A percentile compares a stretch with the other conserved stretches of the same genome.
Conservation (phyloP, 1,284 basidiomycete species). For the Ceratorhiza oryzae-sativae region DNA sequence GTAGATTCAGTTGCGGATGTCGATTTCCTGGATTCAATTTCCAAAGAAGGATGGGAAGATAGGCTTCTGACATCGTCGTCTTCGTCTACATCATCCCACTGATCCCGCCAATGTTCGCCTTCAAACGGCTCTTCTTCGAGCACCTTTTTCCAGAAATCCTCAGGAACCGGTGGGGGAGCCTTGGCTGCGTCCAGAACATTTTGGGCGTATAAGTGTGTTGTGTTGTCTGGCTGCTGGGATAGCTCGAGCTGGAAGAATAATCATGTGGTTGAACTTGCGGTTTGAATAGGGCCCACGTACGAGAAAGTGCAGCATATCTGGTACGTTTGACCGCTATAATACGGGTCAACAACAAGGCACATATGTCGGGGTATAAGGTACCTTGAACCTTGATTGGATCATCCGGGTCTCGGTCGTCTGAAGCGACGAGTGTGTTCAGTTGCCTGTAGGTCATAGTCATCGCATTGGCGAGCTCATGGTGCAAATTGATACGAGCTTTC, state of each 20-base stretch:
- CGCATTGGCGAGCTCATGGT: conserved; percentile 65
- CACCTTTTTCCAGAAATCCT: conserved; percentile 61
- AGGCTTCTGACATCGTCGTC: conserved; percentile 26
- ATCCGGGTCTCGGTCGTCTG: conserved; percentile 63
- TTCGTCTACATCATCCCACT: conserved; percentile 28
- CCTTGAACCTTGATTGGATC: conserved; percentile 64
- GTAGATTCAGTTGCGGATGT: conserved; percentile 15
- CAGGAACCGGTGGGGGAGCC: conserved; percentile 55
- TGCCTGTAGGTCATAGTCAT: conserved; percentile 59
- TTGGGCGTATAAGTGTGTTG: conserved; percentile 61
- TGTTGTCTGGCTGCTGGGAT: conserved; percentile 58
- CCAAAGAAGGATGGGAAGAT: conserved; percentile 35
- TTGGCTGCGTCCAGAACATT: conserved; percentile 57
- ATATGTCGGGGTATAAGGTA: conserved; percentile 21
- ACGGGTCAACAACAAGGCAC: conserved; percentile 26
- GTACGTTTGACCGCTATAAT: conserved; percentile 62
- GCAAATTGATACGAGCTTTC: conserved; percentile 72
- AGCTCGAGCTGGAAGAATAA: conserved; percentile 58
- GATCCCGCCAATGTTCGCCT: conserved; percentile 44
- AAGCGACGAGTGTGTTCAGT: conserved; percentile 59
- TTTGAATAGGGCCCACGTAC: conserved; percentile 53
- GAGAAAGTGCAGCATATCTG: conserved; percentile 73
- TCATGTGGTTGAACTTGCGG: background rate
- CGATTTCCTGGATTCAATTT: conserved; percentile 24
- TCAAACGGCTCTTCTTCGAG: conserved; percentile 51